Evolutionary conservation across 2,329 filamentous ascomycete genomes (phyloP), one percentile per base, ranked within the genome.

Genomic region (Scopulariopsis brevicaulis): DNA sequence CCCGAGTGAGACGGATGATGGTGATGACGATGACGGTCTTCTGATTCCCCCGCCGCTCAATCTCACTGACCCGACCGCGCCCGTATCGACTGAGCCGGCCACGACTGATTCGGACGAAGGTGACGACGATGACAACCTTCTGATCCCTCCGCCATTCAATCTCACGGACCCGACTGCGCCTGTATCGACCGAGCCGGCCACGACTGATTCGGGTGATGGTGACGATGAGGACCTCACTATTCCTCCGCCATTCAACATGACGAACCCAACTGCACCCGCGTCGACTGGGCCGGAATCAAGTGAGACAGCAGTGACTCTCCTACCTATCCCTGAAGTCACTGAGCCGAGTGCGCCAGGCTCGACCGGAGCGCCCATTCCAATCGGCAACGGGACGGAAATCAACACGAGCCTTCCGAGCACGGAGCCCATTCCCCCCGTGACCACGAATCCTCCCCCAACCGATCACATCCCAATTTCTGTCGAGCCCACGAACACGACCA

Each of bases 401-500:
- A 63, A 48, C 35, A 43, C 58, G n/a, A 63, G 59, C 14, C 58
- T 61, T 55, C 61, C 60, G 18, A 35, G 58, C 24, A 60, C 61
- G n/a, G 57, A 56, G 14, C 35, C 46, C 35, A 55, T 58, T 15
- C 50, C 59, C 35, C 54, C 60, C 18, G 59, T 34, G 43, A 40
- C 35, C 32, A 40, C 56, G 24, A 53, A 54, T 11, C 55, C 60
- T 35, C 60, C 58, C 35, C 54, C 58, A 4, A 51, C 18, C 25
- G 32, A 57, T 4, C 57, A 32, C 28, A 32, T 32, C 28, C 28
- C 28, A 32, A 32, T 52, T 11, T 58, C 58, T 7, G 28, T 46
- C 14, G 28, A 59, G 24, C 62, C 64, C 20, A 67, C 64, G 18
- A 62, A 53, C 14, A 56, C 55, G 15, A 60, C 58, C 2, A 53